Conservation (phyloP, 106 monocot species). For the Amphibolis antarctica region DNA sequence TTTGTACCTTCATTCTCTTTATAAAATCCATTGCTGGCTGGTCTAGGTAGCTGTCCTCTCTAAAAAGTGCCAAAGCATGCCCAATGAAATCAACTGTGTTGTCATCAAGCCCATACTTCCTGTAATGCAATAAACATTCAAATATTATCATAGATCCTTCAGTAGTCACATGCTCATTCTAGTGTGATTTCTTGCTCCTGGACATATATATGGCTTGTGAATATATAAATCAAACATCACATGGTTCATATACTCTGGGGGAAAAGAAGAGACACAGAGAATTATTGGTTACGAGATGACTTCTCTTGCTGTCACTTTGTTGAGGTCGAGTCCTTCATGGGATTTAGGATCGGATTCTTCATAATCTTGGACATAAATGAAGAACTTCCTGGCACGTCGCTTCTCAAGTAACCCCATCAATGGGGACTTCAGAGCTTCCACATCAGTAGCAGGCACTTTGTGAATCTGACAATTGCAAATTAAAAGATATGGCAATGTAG, state of each 20-base stretch:
- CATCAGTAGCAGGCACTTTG: constrained; percentile 79
- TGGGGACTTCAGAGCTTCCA: constrained; percentile 70
- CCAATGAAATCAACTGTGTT: constrained; percentile 70
- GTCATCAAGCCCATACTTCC: constrained; percentile 74
- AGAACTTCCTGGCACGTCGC: constrained; percentile 63
- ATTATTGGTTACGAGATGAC: constrained; percentile 39
- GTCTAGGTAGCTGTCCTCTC: constrained; percentile 63
- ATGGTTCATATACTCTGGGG: no score
- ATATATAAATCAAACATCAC: no score
- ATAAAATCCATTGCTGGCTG: constrained; percentile 61
- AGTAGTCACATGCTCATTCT: no score
- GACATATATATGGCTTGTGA: no score
- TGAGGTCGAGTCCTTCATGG: constrained; percentile 68
- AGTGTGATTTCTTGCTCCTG: no score
- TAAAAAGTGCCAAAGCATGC: constrained; percentile 71
- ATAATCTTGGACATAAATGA: constrained; percentile 86
- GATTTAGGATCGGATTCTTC: constrained; percentile 81
- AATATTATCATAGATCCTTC: no score
- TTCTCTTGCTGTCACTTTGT: constrained; percentile 66
- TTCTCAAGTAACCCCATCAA: constrained; percentile 86
- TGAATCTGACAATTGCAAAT: constrained; percentile 52
- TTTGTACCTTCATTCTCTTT: constrained; percentile 62
- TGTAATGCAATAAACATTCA: background rate
- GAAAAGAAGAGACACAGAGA: background rate
- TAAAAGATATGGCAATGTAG: background rate